Base-by-base conservation (phyloP, 2,329 filamentous ascomycete genomes). In the Aspergillus melleus region DNA sequence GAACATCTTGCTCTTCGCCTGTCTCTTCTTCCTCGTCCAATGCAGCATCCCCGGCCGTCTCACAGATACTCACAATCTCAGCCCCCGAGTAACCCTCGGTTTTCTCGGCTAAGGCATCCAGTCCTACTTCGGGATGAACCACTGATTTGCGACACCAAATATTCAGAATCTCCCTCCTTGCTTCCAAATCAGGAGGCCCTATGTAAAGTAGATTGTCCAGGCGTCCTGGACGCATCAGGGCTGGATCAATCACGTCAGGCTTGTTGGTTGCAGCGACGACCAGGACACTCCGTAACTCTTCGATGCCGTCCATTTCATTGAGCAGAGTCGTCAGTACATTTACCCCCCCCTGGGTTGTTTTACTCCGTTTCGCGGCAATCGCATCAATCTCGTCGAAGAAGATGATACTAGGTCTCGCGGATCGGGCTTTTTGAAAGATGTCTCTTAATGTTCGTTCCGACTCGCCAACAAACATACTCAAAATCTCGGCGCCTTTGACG, bases 321-420 rank as follows among this genome's bases (percentile, higher is more conserved):
- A 98, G 84, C 29, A 98, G 80, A 1, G 93, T 96, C 0, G 92
- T 93, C 14, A 97, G 84, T 49, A 96, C 90, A 71, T 97, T 95
- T 52, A 96, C 83, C 3, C 81, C 80, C 26, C 80, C 81, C 14
- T 84, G 74, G 55, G 81, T 79, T 46, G 79, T 71, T 46, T 70
- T 75, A 52, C 76, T 83, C 78, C 88, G 70, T 76, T 81, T 81
- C 36, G 83, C 82, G 42, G 83, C 90, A 63, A 98, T 94, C 4
- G 91, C 88, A 77, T 98, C 93, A 68, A 98, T 95, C 75, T 98
- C 93, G 73, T 98, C 93, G 66, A 97, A 96, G 82, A 97, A 98
- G 68, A 98, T 92, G 76, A 97, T 94, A 72, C 90, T 92, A 0
- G 94, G 94, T 54, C 88, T 88, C 9, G 92, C 93, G n/a, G 89